Percentiles rank a stretch among this genome's conserved stretches.
Conservation (phyloP, 2,329 filamentous ascomycete species). For the Fusarium liriodendri region DNA sequence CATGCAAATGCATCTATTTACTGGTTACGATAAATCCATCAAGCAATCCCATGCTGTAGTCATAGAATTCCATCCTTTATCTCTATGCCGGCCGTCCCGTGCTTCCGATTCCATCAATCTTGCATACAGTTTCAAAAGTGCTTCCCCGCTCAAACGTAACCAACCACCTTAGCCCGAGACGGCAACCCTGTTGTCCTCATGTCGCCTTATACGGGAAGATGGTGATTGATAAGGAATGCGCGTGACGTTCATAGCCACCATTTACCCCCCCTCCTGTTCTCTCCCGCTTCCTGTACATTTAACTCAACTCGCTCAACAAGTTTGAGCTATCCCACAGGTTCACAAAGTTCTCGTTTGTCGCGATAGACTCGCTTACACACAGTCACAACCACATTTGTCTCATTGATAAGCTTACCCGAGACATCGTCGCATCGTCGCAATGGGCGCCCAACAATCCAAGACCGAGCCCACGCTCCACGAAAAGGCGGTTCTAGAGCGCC, state of each 20-base stretch:
- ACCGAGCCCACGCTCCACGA: slow-evolving; percentile 48
- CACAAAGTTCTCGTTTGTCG: background rate
- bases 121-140: background rate
- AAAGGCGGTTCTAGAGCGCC: slow-evolving; percentile 58
- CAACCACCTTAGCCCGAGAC: background rate
- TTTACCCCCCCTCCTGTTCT: background rate
- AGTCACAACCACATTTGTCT: background rate
- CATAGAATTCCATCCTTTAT: background rate
- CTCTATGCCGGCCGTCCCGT: background rate
- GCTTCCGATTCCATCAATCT: background rate
- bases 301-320: background rate
- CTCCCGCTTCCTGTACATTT: background rate
- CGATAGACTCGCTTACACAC: background rate
- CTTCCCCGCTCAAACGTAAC: background rate
- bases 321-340: background rate
- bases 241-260: slow-evolving; percentile 23
- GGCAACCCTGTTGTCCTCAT: background rate
- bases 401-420: background rate
- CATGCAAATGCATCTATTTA: background rate
- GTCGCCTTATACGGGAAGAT: slow-evolving; percentile 6
- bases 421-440: slow-evolving; percentile 36
- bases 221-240: slow-evolving; percentile 26
- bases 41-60: background rate
- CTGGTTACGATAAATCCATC: too few species aligned
- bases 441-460: slow-evolving; percentile 61